These are phyloP conservation scores for Asterophora parasitica DNA, from an alignment of 768 basidiomycete species.

Conservation along the genomic window DNA sequence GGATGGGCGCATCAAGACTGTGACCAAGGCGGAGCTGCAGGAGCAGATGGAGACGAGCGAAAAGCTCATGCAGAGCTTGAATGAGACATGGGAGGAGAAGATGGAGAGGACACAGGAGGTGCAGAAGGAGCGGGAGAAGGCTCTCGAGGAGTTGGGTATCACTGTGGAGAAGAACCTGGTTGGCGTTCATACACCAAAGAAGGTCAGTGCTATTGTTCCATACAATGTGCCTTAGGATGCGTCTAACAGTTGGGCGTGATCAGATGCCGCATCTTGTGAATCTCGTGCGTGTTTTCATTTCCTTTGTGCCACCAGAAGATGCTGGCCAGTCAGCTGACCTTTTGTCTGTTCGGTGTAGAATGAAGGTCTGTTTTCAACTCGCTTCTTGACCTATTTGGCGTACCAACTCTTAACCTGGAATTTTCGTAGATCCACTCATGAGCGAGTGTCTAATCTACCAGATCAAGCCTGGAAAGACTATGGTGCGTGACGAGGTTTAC, in stretches of 20 bases:
- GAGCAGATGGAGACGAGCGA: constrained; percentile 96
- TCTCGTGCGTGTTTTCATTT: constrained; percentile 52
- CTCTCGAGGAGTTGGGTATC: constrained; percentile 95
- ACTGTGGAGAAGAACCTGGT: constrained; percentile 95
- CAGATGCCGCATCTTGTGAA: constrained; percentile 95
- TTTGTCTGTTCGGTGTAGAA: constrained; percentile 38
- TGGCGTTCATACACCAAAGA: constrained; percentile 97
- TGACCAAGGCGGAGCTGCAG: constrained; percentile 95
- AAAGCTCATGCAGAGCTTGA: constrained; percentile 89
- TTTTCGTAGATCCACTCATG: constrained; percentile 80
- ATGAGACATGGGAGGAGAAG: constrained; percentile 97
- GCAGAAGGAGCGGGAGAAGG: constrained; percentile 96
- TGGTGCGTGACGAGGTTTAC: constrained; percentile 38
- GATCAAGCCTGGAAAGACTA: constrained; percentile 78
- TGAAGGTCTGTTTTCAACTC: constrained; percentile 48
- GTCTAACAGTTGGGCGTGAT: constrained; percentile 12
- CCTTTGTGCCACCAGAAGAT: neutral
- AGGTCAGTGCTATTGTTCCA: constrained; percentile 44
- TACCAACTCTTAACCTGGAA: constrained; percentile 12
- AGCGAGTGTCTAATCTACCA: constrained; percentile 94
- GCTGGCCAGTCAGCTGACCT: constrained; percentile 16
- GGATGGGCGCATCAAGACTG: constrained; percentile 90
- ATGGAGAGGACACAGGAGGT: constrained; percentile 87
- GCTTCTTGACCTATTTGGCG: constrained; percentile 4
- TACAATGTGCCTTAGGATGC: constrained; percentile 10